Evolutionary conservation across 75 land plant genomes (phyloP).

Genomic region (Sequoia sempervirens): DNA sequence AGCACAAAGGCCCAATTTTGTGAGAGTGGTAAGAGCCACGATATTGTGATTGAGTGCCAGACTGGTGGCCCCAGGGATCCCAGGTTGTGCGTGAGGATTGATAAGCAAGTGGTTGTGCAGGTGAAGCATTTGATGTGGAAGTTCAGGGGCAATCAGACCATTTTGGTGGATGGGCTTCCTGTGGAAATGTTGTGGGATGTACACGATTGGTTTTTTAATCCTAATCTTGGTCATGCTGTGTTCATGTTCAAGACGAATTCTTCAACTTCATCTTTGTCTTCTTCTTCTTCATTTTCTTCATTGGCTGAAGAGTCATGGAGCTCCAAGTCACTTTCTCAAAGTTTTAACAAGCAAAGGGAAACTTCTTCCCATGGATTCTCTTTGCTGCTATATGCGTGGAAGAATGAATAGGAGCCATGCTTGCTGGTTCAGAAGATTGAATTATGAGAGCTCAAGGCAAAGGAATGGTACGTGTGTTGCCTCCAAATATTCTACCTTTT

Average conservation of each 20-base stretch:
- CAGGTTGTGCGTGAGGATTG: constrained; percentile 53
- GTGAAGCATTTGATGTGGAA: constrained; percentile 83
- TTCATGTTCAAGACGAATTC: constrained; percentile 50
- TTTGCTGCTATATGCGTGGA: constrained; percentile 39
- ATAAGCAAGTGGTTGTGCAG: constrained; percentile 64
- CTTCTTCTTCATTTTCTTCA: neutral
- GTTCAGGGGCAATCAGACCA: constrained; percentile 81
- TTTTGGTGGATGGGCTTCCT: constrained; percentile 66
- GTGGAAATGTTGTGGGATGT: constrained; percentile 95
- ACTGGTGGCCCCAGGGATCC: constrained; percentile 34
- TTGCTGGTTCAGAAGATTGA: neutral
- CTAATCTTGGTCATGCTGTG: constrained; percentile 34
- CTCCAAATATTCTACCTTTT: neutral
- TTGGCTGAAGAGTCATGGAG: neutral
- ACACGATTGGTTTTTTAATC: constrained; percentile 76
- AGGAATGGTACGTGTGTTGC: neutral
- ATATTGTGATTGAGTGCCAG: constrained; percentile 65
- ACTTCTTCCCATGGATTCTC: constrained; percentile 28
- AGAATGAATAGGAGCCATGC: constrained; percentile 16
- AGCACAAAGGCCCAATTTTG: constrained; percentile 62
- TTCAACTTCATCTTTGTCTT: neutral
- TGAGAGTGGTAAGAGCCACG: constrained; percentile 54
- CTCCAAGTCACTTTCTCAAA: constrained; percentile 15
- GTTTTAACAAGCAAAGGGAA: constrained; percentile 5
- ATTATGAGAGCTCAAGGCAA: neutral